Evolutionary conservation across 345 rosid genomes (phyloP).

Genomic region (Leavenworthia alabamica): DNA sequence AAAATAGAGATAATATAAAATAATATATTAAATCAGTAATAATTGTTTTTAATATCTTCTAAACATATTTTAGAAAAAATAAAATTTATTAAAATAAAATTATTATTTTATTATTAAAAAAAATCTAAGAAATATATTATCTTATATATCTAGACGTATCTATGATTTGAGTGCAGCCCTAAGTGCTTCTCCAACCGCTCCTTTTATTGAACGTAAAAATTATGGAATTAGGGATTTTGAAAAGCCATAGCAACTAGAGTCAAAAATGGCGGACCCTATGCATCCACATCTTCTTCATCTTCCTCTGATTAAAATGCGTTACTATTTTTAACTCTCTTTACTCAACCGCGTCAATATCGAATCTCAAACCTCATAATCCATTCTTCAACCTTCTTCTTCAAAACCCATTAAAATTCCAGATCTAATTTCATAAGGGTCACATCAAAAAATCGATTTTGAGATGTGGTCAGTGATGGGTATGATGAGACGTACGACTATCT

Average conservation of each 20-base stretch:
- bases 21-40: no score
- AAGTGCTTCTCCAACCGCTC: not conserved
- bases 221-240: slow-evolving; percentile 10
- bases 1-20: no score
- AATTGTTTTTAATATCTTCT: no score
- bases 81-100: no score
- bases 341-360: slow-evolving; percentile 18
- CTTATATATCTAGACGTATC: no score
- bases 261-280: slow-evolving; percentile 24
- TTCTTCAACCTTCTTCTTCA: not conserved
- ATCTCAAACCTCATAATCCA: not conserved
- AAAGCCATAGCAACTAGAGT: slow-evolving; percentile 22
- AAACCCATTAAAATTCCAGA: slow-evolving; percentile 1
- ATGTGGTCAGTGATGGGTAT: slow-evolving; percentile 29
- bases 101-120: no score
- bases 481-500: slow-evolving; percentile 22
- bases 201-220: not conserved
- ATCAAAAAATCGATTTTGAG: not conserved
- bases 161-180: no score
- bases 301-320: slow-evolving; percentile 4
- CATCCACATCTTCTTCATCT: slow-evolving; percentile 5
- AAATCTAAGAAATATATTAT: no score
- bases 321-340: slow-evolving; percentile 13
- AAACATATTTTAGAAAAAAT: no score
- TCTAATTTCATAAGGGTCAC: slow-evolving; percentile 15